phyloP scores from a whole-genome alignment of 75 land plant genomes.

The Picea sitchensis region DNA sequence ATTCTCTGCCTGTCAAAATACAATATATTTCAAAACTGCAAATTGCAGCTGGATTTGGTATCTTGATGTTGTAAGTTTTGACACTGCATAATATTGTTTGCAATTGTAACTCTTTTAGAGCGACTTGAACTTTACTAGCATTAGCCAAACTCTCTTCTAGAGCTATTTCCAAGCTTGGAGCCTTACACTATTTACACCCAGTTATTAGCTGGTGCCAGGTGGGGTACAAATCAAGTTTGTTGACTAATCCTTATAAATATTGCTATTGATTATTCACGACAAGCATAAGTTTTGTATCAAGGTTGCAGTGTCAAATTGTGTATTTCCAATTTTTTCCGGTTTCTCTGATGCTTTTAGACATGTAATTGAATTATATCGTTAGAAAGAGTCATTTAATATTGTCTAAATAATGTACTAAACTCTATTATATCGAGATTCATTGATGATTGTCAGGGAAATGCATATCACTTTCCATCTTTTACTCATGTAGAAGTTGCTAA shows the following conservation, averaged over 20 bases:
- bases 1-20: background rate
- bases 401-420: background rate
- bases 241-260: background rate
- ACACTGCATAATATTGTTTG: background rate
- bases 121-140: conserved; percentile 1
- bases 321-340: background rate
- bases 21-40: conserved; percentile 1
- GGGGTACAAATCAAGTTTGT: background rate
- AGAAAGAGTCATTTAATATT: too few species aligned
- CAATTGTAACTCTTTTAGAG: conserved; percentile 6
- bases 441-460: background rate
- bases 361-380: too few species aligned
- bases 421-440: background rate
- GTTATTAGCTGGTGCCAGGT: background rate
- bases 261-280: background rate
- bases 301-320: conserved; percentile 4
- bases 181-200: background rate
- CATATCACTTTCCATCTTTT: background rate
- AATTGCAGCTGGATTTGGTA: background rate
- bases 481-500: background rate
- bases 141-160: conserved; percentile 5
- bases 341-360: too few species aligned
- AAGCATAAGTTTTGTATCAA: conserved; percentile 1
- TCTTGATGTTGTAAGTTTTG: too few species aligned
- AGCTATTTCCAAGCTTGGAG: conserved; percentile 7